phyloP scores from a whole-genome alignment of 2,329 filamentous ascomycete genomes.

The Colletotrichum tropicicola region DNA sequence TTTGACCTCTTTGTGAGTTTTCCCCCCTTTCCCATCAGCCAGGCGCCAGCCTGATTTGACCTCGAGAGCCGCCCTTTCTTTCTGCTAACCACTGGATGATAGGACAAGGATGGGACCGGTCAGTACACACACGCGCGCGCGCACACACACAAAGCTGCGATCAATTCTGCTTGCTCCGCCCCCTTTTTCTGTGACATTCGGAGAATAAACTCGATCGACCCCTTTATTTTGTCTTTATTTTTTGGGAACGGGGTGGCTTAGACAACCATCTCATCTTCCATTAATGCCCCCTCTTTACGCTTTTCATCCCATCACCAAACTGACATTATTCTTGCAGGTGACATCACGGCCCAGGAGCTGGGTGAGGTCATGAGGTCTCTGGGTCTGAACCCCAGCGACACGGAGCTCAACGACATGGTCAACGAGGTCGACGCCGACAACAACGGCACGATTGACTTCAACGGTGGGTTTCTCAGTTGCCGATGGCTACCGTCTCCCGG shows the following conservation, averaged over 20 bases:
- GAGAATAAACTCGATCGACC: slow-evolving; percentile 6
- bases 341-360: slow-evolving; percentile 92
- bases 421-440: slow-evolving; percentile 93
- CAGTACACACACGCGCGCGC: slow-evolving; percentile 55
- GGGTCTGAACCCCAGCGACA: slow-evolving; percentile 89
- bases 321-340: slow-evolving; percentile 63
- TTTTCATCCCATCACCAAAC: slow-evolving; percentile 27
- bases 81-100: slow-evolving; percentile 42
- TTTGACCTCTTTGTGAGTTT: slow-evolving; percentile 98
- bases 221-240: neutral
- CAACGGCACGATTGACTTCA: slow-evolving; percentile 92
- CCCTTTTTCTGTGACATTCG: neutral
- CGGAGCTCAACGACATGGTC: slow-evolving; percentile 92
- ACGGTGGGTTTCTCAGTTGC: slow-evolving; percentile 71
- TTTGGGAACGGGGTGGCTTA: slow-evolving; percentile 11
- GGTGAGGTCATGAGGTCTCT: slow-evolving; percentile 91
- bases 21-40: slow-evolving; percentile 13
- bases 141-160: too few species aligned
- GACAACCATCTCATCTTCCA: slow-evolving; percentile 21
- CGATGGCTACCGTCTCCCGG: too few species aligned
- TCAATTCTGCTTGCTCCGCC: neutral
- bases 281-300: neutral
- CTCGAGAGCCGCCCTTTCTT: neutral
- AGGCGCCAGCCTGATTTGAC: neutral
- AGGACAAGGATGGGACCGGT: slow-evolving; percentile 95